These are phyloP conservation scores for Alternaria conjuncta DNA, from an alignment of 2,329 filamentous ascomycete genomes.

Conservation along the genomic window DNA sequence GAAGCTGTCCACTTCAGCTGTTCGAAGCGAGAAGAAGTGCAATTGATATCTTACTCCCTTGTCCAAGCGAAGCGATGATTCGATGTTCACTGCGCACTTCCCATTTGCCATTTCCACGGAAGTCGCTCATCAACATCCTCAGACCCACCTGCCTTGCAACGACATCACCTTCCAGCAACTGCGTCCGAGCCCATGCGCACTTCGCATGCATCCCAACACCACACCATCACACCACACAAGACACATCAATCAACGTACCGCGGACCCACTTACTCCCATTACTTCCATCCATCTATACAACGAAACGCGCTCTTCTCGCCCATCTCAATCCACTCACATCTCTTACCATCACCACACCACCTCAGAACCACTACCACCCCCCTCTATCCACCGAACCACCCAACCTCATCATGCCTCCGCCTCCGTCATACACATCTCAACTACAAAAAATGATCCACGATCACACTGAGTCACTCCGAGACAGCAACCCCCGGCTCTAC, in stretches of 20 bases:
- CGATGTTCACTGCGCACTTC: background rate
- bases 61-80: background rate
- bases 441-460: background rate
- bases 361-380: background rate
- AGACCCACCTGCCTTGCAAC: background rate
- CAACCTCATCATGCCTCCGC: background rate
- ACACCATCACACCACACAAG: background rate
- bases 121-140: background rate
- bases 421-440: background rate
- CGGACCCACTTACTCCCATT: background rate
- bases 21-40: background rate
- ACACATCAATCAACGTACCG: background rate
- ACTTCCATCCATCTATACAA: background rate
- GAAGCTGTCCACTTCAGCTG: background rate
- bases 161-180: background rate
- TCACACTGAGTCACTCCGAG: background rate
- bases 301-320: background rate
- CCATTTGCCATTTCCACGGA: background rate
- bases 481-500: background rate
- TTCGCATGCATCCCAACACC: background rate
- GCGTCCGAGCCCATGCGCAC: accelerated
- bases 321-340: background rate
- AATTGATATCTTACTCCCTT: background rate
- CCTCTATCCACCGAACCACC: background rate
- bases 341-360: background rate